phyloP scores from a whole-genome alignment of 176 grass and related monocot genomes.

The Ensete glaucum region DNA sequence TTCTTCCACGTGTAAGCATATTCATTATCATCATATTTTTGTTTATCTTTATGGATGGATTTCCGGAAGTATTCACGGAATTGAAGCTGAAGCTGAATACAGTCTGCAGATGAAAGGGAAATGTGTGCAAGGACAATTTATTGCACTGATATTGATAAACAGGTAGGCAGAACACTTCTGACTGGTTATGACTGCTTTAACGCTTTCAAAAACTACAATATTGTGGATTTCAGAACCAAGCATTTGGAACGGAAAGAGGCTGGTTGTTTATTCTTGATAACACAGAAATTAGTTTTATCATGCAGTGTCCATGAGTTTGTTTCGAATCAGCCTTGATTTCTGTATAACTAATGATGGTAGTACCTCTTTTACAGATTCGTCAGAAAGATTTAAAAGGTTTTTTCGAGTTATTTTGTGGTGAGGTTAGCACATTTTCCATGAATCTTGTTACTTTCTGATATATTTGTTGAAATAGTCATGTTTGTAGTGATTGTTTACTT shows the following conservation, averaged over 20 bases:
- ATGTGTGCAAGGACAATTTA: constrained; percentile 40
- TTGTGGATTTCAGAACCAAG: not conserved
- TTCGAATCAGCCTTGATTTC: not conserved
- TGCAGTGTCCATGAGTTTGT: not conserved
- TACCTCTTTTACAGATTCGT: constrained; percentile 21
- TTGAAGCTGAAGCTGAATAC: constrained; percentile 2
- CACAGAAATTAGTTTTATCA: not conserved
- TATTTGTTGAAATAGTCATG: not conserved
- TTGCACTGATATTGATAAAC: constrained; percentile 38
- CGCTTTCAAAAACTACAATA: not conserved
- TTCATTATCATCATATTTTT: not conserved
- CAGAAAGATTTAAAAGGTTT: constrained; percentile 20
- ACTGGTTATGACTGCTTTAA: not conserved
- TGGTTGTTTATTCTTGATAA: not conserved
- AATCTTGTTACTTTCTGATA: not conserved
- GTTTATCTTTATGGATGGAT: not conserved
- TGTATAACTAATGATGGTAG: not conserved
- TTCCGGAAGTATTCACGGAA: not conserved
- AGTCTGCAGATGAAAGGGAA: constrained; percentile 44
- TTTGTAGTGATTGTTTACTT: not conserved
- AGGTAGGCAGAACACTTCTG: constrained; percentile 4
- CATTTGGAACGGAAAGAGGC: not conserved
- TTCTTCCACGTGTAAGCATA: constrained; percentile 36
- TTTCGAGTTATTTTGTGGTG: constrained; percentile 28
- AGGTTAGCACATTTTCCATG: constrained; percentile 22